phyloP scores from a whole-genome alignment of 2,329 filamentous ascomycete genomes.

The Drechslerella stenobrocha region DNA sequence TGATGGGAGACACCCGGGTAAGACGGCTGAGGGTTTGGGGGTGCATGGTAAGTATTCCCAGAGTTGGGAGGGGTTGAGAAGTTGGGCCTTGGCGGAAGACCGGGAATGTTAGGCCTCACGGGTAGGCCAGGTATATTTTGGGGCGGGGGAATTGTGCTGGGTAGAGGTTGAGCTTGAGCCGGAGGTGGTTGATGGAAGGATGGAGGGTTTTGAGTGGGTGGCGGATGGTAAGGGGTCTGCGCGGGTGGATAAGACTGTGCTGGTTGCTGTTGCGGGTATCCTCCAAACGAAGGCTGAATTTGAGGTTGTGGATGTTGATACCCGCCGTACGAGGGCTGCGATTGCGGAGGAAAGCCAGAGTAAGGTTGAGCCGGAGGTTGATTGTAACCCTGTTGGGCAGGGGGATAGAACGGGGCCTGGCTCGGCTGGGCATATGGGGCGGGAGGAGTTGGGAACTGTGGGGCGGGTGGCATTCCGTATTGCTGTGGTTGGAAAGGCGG shows the following conservation, averaged over 20 bases:
- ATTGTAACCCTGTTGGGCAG: constrained; percentile 53
- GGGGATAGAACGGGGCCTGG: constrained; percentile 59
- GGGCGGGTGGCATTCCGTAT: constrained; percentile 30
- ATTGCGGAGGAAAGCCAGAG: constrained; percentile 29
- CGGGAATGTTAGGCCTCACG: constrained; percentile 61
- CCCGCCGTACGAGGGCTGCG: constrained; percentile 54
- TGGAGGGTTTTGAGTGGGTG: constrained; percentile 48
- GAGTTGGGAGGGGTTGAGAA: constrained; percentile 58
- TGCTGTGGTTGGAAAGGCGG: constrained; percentile 30
- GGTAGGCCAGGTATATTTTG: constrained; percentile 59
- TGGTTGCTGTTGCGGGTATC: constrained; percentile 52
- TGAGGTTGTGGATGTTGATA: constrained; percentile 58
- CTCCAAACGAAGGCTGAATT: constrained; percentile 59
- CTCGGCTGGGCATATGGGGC: constrained; percentile 53
- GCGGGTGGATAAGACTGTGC: constrained; percentile 48
- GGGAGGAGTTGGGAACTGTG: constrained; percentile 51
- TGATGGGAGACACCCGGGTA: constrained; percentile 26
- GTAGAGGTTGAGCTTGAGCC: constrained; percentile 40
- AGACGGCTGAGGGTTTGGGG: constrained; percentile 29
- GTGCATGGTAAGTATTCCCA: constrained; percentile 49
- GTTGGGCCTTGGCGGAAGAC: constrained; percentile 65
- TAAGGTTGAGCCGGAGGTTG: constrained; percentile 32
- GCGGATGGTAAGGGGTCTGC: constrained; percentile 45
- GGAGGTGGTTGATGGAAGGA: constrained; percentile 50
- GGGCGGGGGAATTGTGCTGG: constrained; percentile 55